Conservation (phyloP, 176 grass and related monocot genomes). For the Stipa capillata region DNA sequence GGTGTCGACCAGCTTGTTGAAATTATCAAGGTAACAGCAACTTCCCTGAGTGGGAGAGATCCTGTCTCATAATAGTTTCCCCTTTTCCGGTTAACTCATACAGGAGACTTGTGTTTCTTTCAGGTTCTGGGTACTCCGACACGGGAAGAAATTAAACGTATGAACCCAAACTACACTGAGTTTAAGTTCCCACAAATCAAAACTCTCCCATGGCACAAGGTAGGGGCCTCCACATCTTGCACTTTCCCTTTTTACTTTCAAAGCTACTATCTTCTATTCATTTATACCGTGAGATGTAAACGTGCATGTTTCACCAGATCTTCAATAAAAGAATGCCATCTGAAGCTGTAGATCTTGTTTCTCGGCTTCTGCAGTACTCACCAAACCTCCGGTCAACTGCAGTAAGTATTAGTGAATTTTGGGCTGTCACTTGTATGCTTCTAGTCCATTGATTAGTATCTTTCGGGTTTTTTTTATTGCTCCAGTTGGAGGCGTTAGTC, state of each 20-base stretch:
- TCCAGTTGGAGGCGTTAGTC: conserved; percentile 70
- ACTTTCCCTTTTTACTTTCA: neutral
- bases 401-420: conserved; percentile 41
- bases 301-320: conserved; percentile 38
- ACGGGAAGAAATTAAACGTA: conserved; percentile 88
- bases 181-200: conserved; percentile 90
- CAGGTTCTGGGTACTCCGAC: conserved; percentile 86
- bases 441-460: neutral
- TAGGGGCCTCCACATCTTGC: neutral
- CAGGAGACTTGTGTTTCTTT: neutral
- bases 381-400: conserved; percentile 78
- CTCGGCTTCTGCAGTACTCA: conserved; percentile 85
- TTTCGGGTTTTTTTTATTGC: neutral
- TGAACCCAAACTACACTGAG: conserved; percentile 82
- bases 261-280: neutral
- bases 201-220: conserved; percentile 88
- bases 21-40: conserved; percentile 65
- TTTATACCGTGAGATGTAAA: conserved; percentile 10
- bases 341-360: conserved; percentile 92
- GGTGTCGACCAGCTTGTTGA: conserved; percentile 84
- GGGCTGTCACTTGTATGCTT: neutral
- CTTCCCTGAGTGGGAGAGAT: conserved; percentile 3
- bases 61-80: neutral
- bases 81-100: conserved; percentile 10
- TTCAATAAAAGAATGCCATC: conserved; percentile 92